Evolutionary conservation across 768 basidiomycete species (phyloP).

Genomic region (Boletus rubroflammeus): DNA sequence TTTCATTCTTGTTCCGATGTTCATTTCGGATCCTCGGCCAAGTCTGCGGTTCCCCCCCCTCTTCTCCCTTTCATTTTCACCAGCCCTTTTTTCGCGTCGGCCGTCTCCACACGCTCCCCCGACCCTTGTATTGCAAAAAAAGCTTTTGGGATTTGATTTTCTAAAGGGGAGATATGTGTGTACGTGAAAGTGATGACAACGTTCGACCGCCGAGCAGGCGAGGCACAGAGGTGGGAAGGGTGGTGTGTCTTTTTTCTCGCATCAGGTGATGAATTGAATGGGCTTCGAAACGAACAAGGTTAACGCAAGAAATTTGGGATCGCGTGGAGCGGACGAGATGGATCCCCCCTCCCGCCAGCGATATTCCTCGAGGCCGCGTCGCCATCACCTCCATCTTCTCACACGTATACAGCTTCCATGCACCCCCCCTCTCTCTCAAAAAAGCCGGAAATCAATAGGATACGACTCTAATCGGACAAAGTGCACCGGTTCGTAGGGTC

Average conservation of each 20-base stretch:
- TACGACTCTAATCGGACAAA: neutral
- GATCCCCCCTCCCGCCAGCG: neutral
- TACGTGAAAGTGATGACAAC: neutral
- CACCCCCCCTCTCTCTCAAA: neutral
- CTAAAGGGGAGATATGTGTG: neutral
- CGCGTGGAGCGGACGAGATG: neutral
- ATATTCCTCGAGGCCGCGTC: neutral
- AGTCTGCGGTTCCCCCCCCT: neutral
- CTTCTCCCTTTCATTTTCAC: neutral
- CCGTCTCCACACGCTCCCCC: neutral
- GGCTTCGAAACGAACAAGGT: conserved; percentile 5
- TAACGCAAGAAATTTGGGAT: neutral
- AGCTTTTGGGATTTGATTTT: conserved; percentile 25
- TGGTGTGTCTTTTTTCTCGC: too few relatives aligned
- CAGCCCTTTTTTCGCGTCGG: neutral
- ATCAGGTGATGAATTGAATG: neutral
- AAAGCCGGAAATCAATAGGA: too few relatives aligned
- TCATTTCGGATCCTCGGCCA: conserved; percentile 1
- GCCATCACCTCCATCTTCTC: neutral
- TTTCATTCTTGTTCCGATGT: neutral
- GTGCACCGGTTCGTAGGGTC: neutral
- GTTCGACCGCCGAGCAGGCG: neutral
- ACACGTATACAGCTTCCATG: neutral
- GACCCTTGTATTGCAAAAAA: conserved; percentile 6
- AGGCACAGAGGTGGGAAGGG: neutral